These are phyloP conservation scores for Meira nashicola DNA, from an alignment of 1,284 basidiomycete species.

Conservation along the genomic window DNA sequence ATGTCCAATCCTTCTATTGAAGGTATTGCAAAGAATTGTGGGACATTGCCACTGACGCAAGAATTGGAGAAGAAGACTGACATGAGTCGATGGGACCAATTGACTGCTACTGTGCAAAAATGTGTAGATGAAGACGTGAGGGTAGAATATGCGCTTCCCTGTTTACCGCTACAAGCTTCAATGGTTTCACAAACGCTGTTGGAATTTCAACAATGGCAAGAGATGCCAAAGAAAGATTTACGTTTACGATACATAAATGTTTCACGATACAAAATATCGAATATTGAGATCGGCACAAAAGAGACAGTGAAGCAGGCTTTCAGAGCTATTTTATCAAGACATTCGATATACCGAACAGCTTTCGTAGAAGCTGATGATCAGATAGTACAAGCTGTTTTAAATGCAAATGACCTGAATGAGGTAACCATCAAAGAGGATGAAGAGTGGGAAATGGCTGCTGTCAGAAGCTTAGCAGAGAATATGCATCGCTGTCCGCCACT, in stretches of 20 bases:
- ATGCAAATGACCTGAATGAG: not conserved
- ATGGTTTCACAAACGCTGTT: slow-evolving; percentile 31
- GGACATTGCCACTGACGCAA: not conserved
- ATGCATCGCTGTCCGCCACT: not conserved
- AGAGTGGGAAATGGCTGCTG: not conserved
- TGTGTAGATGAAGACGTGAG: not conserved
- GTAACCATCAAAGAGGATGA: not conserved
- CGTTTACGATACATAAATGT: slow-evolving; percentile 30
- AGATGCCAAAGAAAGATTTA: too few relatives aligned
- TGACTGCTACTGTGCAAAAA: not conserved
- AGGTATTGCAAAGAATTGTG: slow-evolving; percentile 19
- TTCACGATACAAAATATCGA: slow-evolving; percentile 13
- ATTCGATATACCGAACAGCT: not conserved
- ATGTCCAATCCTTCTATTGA: slow-evolving; percentile 33
- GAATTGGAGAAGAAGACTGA: not conserved
- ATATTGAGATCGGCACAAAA: not conserved
- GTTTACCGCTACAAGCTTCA: slow-evolving; percentile 40
- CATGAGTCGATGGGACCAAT: not conserved
- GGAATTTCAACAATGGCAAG: not conserved
- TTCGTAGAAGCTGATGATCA: not conserved
- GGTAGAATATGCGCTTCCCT: slow-evolving; percentile 21
- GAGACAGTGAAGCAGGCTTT: not conserved
- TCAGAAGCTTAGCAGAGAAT: not conserved
- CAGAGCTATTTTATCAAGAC: too few relatives aligned
- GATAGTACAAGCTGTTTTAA: not conserved